Base-by-base conservation (phyloP, 495 filamentous ascomycete species). In the Hypoxylon trugodes region DNA sequence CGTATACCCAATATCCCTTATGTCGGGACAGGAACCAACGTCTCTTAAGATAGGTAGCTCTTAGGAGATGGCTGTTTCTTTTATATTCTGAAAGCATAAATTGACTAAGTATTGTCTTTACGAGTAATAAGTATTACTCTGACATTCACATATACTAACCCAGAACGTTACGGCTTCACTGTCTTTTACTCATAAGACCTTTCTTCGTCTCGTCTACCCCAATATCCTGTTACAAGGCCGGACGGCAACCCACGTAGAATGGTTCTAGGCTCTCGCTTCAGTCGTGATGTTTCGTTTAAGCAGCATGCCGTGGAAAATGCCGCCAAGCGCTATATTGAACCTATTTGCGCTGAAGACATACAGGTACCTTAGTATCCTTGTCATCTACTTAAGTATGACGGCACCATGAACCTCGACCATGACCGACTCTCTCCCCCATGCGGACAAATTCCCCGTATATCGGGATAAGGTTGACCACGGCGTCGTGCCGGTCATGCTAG, bases 361-460 rank as follows among this genome's bases (percentile, higher is more conserved):
- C 15, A 24, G 32, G 24, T 32, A 15, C 15, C n/a, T n/a, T 8
- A 12, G 41, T 49, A 26, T 30, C 51, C 50, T 37, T 45, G 19
- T 30, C 32, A 45, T 12, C 6, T 65, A 45, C 46, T 51, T 48
- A 7, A 42, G 35, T 21, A 59, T 65, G 61, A 59, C 61, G 36
- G 15, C 25, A 50, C 41, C 9, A 48, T 59, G 55, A 59, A 37
- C 25, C 36, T 48, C 30, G n/a, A 9, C 10, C 35, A 22, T 50
- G 35, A 40, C 35, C 15, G 24, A 24, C 45, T 26, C 42, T 13
- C 35, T 49, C 33, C 21, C 8, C 13, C 38, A 16, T 8, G 9
- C 25, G 15, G 25, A 50, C 12, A 25, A 4, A 19, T 19, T 43
- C 15, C 47, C 37, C 37, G 18, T 45, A 26, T 43, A 63, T 16